A percentile compares a stretch with the other conserved stretches of the same genome.
phyloP scores from a whole-genome alignment of 176 grass and related monocot species.

The Carex kokanica region DNA sequence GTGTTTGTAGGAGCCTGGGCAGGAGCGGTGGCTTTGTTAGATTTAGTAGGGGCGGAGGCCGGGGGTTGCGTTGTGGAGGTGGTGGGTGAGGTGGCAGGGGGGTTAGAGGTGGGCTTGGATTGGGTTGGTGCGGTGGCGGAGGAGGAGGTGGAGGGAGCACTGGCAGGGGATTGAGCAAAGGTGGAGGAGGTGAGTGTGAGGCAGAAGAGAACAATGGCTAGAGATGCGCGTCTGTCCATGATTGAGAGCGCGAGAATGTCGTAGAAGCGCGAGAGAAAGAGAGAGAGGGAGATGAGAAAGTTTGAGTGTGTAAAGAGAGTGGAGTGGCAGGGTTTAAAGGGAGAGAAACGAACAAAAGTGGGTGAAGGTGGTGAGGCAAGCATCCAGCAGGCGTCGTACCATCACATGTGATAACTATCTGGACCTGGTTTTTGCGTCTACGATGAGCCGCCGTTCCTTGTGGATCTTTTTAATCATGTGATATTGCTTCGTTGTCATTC shows the following conservation, averaged over 20 bases:
- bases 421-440: slow-evolving; percentile 21
- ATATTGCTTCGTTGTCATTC: neutral
- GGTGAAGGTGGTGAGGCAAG: slow-evolving; percentile 14
- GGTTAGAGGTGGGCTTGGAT: neutral
- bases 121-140: neutral
- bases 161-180: slow-evolving; percentile 20
- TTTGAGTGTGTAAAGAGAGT: neutral
- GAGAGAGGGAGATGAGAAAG: neutral
- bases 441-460: neutral
- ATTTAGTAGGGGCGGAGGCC: neutral
- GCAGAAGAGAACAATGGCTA: slow-evolving; percentile 27
- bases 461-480: neutral
- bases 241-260: neutral
- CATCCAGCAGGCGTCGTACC: slow-evolving; percentile 15
- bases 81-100: neutral
- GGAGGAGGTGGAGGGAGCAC: neutral
- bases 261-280: neutral
- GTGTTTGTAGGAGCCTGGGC: neutral
- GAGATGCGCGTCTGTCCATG: slow-evolving; percentile 23
- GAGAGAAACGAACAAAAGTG: slow-evolving; percentile 26
- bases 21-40: neutral
- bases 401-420: neutral
- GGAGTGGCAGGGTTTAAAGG: slow-evolving; percentile 19
- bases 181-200: slow-evolving; percentile 14
- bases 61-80: neutral